Evolutionary conservation across 495 filamentous ascomycete species (phyloP), one percentile per base, ranked within the genome.

Genomic region (Monascus purpureus): DNA sequence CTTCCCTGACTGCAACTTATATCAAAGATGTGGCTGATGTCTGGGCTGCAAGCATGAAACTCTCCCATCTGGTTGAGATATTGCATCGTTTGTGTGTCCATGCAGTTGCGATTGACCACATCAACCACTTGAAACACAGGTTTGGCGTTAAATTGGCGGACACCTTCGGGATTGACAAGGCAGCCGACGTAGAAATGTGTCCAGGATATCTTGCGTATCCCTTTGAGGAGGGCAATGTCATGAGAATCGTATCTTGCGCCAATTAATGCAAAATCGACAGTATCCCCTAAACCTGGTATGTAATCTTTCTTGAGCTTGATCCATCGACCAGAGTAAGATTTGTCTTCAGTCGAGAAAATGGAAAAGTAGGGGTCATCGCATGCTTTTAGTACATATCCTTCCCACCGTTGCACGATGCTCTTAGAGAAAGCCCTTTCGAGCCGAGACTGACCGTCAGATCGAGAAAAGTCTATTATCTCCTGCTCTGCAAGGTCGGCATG

Each of bases 301-400:
- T 92, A 93, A 41, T 92, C 84, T 40, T 87, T 92, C 49, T 93
- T 93, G 17, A 93, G 47, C 53, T 93, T 93, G 44, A 93, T 80
- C 53, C 74, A 78, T 16, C 66, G 65, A 31, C 62, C 65, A 20
- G 40, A 57, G 20, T 52, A 65, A 18, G 30, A 35, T 13, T 49
- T 26, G 29, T 25, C 46, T 41, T 37, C 41, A 34, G 12, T 37
- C 8, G 52, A 39, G 31, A 50, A 41, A 3, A 78, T 69, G 27
- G 70, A 52, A 31, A 93, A 79, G 42, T 92, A 93, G 0, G 83
- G 72, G 14, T 78, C 72, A 33, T 85, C 76, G n/a, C 58, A 65
- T 18, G 75, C 75, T 50, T 93, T 93, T 29, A 93, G 48, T 1
- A 92, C 71, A 23, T 80, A 63, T 1, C 85, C 85, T 59, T 93